Percentiles rank a stretch among this genome's conserved stretches.
These are phyloP conservation scores for Blakeslea trispora DNA, from an alignment of 371 early-diverging fungal genomes.

Conservation along the genomic window DNA sequence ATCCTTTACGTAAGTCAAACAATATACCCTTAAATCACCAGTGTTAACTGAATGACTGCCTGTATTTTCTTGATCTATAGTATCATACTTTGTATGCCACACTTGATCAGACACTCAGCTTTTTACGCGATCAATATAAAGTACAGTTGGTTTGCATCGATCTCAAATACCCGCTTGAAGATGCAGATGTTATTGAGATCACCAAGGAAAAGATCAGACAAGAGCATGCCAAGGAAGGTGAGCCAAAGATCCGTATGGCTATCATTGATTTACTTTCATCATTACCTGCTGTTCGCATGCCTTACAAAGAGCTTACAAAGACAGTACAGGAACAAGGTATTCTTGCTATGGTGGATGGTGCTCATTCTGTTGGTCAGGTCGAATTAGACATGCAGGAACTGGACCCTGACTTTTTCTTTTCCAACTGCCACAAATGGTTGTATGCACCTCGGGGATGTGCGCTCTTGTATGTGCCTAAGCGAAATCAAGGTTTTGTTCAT, in stretches of 20 bases:
- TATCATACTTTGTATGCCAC: conserved; percentile 39
- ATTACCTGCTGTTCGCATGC: conserved; percentile 58
- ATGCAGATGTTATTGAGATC: conserved; percentile 32
- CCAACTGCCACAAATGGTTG: conserved; percentile 79
- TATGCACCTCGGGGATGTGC: conserved; percentile 63
- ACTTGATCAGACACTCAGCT: conserved; percentile 38
- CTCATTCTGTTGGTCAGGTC: conserved; percentile 68
- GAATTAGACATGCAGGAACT: conserved; percentile 55
- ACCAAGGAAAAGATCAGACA: conserved; percentile 29
- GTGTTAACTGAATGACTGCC: no score
- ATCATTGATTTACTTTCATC: conserved; percentile 61
- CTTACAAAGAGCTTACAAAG: conserved; percentile 54
- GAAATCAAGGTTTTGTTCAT: conserved; percentile 55
- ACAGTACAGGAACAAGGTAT: conserved; percentile 55
- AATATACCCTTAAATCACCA: neutral
- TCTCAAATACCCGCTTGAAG: conserved; percentile 35
- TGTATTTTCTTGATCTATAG: conserved; percentile 7
- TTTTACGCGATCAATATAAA: conserved; percentile 29
- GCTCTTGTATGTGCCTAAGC: conserved; percentile 58
- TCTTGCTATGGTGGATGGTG: conserved; percentile 69
- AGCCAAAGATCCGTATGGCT: conserved; percentile 36
- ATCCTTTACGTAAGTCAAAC: conserved; percentile 26
- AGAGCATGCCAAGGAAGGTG: conserved; percentile 34
- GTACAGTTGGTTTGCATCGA: conserved; percentile 36
- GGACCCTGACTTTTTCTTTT: conserved; percentile 70